Evolutionary conservation across 1,284 basidiomycete species (phyloP).

Genomic region (Abortiporus biennis): DNA sequence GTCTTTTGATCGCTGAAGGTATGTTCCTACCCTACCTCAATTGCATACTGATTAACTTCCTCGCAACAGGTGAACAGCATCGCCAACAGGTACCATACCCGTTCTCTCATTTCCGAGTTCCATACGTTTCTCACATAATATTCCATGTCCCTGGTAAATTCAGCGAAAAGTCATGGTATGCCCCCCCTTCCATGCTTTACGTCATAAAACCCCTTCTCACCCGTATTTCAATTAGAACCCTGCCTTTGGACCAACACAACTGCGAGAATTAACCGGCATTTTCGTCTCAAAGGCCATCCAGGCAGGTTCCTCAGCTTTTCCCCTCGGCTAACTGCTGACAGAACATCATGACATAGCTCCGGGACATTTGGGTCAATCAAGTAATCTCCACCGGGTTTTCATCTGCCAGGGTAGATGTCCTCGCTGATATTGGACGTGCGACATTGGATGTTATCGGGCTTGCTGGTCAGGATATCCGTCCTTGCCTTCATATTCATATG

Average conservation of each 20-base stretch:
- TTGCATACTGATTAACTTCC: not conserved
- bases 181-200: not conserved
- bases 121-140: too few relatives aligned
- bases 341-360: constrained; percentile 19
- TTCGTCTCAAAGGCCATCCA: constrained; percentile 47
- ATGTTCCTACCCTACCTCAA: not conserved
- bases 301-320: constrained; percentile 21
- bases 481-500: not conserved
- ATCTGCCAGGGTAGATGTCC: constrained; percentile 33
- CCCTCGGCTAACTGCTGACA: not conserved
- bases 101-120: too few relatives aligned
- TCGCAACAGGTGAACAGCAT: constrained; percentile 4
- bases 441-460: constrained; percentile 50
- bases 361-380: constrained; percentile 19
- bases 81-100: constrained; percentile 8
- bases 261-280: constrained; percentile 47
- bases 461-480: constrained; percentile 21
- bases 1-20: constrained; percentile 8
- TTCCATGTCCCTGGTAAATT: too few relatives aligned
- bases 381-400: constrained; percentile 7
- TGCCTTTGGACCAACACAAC: constrained; percentile 49
- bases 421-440: constrained; percentile 33
- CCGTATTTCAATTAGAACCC: constrained; percentile 35
- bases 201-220: not conserved
- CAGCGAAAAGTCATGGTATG: constrained; percentile 7